phyloP scores from a whole-genome alignment of 2,329 filamentous ascomycete genomes.

The Metarhizium rileyi region DNA sequence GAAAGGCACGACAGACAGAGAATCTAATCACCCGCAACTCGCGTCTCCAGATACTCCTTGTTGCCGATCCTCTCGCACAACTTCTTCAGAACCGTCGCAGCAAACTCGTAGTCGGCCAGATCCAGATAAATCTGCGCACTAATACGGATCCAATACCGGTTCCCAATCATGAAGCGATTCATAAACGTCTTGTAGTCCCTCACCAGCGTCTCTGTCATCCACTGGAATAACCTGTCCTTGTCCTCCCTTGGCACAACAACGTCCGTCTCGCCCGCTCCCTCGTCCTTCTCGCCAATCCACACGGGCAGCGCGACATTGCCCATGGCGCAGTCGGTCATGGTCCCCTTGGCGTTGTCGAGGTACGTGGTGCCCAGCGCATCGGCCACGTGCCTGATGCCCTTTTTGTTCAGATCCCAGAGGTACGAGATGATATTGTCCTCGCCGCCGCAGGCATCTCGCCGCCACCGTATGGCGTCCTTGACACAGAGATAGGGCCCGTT shows the following conservation, averaged over 20 bases:
- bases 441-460: constrained; percentile 58
- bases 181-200: constrained; percentile 63
- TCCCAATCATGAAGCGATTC: constrained; percentile 49
- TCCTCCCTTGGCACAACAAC: constrained; percentile 22
- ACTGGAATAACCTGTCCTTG: constrained; percentile 36
- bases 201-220: constrained; percentile 45
- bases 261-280: constrained; percentile 18
- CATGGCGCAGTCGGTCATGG: constrained; percentile 58
- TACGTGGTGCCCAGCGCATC: constrained; percentile 58
- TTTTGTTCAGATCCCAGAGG: constrained; percentile 48
- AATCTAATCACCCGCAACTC: too few species aligned
- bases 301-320: constrained; percentile 67
- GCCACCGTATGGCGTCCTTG: constrained; percentile 61
- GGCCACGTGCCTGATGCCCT: constrained; percentile 53
- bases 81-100: constrained; percentile 46
- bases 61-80: constrained; percentile 31
- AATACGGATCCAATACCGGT: constrained; percentile 59
- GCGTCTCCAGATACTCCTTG: constrained; percentile 20
- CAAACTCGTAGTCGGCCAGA: constrained; percentile 65
- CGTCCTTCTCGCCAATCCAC: constrained; percentile 18
- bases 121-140: constrained; percentile 83
- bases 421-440: constrained; percentile 62
- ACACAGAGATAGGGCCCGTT: constrained; percentile 63
- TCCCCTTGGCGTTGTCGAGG: constrained; percentile 54
- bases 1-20: too few species aligned